Evolutionary conservation across 139 green algal species (phyloP), one percentile per base, ranked within the genome.

Genomic region (Chlorella vulgaris): DNA sequence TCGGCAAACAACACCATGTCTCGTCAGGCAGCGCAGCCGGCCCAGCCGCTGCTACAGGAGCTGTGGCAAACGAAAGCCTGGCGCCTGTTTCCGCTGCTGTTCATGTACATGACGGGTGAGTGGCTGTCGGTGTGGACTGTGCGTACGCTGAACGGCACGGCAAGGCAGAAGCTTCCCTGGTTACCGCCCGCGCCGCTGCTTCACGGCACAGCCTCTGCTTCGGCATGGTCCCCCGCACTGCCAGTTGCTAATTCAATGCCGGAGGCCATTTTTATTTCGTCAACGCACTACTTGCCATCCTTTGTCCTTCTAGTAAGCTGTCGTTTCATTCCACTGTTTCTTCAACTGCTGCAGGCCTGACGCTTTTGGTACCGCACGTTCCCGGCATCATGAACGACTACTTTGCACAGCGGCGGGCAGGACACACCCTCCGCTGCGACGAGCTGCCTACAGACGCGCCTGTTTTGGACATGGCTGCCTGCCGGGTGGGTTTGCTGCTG

Each of bases 321-420:
- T 29, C 55, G 1, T 19, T 77, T 31, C 70, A 39, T 43, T 15
- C 21, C 65, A 53, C 65, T 33, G 26, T 40, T 21, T 47, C n/a
- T n/a, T n/a, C n/a, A n/a, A n/a, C n/a, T n/a, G n/a, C 40, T 77
- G 68, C 85, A 94, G 91, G 90, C 61, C 85, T 91, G 24, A 87
- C 89, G 18, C 76, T 89, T 3, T 60, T 96, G 55, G 74, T 91
- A 7, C 93, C 93, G 1, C 42, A 93, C 8, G 81, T 93, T 4
- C 92, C 93, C 0, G 90, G 84, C 24, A 74, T 96, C 0, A 80
- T 93, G 36, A 96, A 91, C 7, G 91, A 98, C 70, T 94, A 92
- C 63, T 97, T 97, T 75, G 93, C 94, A 0, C 90, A 85, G 24
- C 69, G 87, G 1, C 63, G 77, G 19, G 85, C 89, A 28, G 89